Evolutionary conservation across 352 stramenopile species (phyloP).

Genomic region (Phytophthora meadii): DNA sequence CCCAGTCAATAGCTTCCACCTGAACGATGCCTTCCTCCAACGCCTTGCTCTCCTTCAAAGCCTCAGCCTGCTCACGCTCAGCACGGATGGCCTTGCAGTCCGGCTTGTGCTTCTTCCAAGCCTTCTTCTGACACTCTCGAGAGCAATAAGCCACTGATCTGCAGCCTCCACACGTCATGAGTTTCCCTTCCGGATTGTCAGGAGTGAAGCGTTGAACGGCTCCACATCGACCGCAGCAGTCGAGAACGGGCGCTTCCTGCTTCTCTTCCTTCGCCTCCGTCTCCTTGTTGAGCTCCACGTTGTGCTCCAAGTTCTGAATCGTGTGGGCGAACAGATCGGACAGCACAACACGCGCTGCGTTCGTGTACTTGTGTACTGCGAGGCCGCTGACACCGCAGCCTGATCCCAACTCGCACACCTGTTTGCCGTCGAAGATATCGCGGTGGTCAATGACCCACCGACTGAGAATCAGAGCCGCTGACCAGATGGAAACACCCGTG

Average conservation of each 20-base stretch:
- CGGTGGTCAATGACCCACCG: slow-evolving; percentile 83
- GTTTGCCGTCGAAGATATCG: slow-evolving; percentile 68
- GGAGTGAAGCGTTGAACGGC: slow-evolving; percentile 75
- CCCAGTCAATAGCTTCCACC: slow-evolving; percentile 84
- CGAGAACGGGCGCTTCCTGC: slow-evolving; percentile 33
- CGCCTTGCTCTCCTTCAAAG: slow-evolving; percentile 24
- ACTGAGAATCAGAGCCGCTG: slow-evolving; percentile 84
- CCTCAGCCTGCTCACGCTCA: slow-evolving; percentile 37
- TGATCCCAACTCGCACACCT: slow-evolving; percentile 84
- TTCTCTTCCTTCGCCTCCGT: slow-evolving; percentile 30
- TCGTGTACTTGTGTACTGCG: slow-evolving; percentile 80
- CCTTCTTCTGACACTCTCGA: slow-evolving; percentile 86
- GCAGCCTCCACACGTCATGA: slow-evolving; percentile 87
- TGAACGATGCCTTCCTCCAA: slow-evolving; percentile 44
- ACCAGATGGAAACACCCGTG: slow-evolving; percentile 90
- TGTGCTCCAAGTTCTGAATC: slow-evolving; percentile 84
- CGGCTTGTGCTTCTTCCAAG: slow-evolving; percentile 87
- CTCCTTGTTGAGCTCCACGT: slow-evolving; percentile 79
- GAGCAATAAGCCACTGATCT: slow-evolving; percentile 83
- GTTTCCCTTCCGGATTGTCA: slow-evolving; percentile 87
- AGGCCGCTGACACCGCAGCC: slow-evolving; percentile 87
- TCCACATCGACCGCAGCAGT: slow-evolving; percentile 74
- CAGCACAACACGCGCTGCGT: slow-evolving; percentile 76
- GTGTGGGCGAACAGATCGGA: slow-evolving; percentile 87
- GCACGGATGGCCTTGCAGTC: slow-evolving; percentile 78